phyloP scores from a whole-genome alignment of 179 eudicot species.

The Heliamphora pulchella region DNA sequence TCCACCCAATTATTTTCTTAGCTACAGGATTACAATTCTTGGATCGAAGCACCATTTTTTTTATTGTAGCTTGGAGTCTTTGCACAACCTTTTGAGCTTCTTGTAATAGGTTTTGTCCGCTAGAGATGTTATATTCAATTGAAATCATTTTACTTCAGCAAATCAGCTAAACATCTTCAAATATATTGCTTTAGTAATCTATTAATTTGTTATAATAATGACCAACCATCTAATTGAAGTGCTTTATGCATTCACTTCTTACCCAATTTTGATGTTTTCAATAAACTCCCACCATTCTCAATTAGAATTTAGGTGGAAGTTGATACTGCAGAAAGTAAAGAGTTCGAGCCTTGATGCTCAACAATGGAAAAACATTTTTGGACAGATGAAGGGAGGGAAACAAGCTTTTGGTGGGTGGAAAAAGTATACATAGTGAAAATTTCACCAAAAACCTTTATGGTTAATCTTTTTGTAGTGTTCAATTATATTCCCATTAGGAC shows the following conservation, averaged over 20 bases:
- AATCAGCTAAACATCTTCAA: not conserved
- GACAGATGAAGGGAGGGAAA: not conserved
- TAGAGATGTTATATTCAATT: not conserved
- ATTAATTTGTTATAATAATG: not conserved
- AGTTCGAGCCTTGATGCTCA: not conserved
- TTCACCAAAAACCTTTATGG: not conserved
- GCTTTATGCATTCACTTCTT: not conserved
- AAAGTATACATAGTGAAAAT: not conserved
- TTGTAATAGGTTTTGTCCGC: not conserved
- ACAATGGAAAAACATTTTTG: constrained; percentile 2
- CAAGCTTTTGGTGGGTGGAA: not conserved
- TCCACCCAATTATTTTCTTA: not conserved
- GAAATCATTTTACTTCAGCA: not conserved
- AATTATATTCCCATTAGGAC: constrained; percentile 20
- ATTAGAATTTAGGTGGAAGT: not conserved
- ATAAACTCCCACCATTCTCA: not conserved
- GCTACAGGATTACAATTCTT: not conserved
- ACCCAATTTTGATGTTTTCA: not conserved
- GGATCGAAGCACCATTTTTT: not conserved
- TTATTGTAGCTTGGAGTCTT: not conserved
- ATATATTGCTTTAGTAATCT: not conserved
- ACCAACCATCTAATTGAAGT: not conserved
- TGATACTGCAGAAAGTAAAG: not conserved
- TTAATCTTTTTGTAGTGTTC: not conserved
- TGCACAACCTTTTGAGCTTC: not conserved